Evolutionary conservation across 768 basidiomycete genomes (phyloP).

Genomic region (Tulasnella calospora): DNA sequence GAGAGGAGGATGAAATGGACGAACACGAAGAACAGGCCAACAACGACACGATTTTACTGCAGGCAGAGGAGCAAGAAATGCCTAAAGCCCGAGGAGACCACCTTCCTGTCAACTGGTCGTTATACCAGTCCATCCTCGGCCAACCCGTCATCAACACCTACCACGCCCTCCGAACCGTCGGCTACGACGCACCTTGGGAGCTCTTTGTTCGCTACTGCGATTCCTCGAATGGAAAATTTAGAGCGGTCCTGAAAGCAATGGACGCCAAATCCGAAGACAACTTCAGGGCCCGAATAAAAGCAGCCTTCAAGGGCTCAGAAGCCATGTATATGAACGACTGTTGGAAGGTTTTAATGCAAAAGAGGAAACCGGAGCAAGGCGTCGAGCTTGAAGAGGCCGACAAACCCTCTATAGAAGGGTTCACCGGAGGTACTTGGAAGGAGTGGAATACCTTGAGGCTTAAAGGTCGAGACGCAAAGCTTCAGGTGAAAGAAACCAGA

Average conservation of each 20-base stretch:
- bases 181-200: slow-evolving; percentile 14
- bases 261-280: neutral
- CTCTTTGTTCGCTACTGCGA: neutral
- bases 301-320: neutral
- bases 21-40: neutral
- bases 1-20: neutral
- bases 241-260: neutral
- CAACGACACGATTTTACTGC: neutral
- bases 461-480: neutral
- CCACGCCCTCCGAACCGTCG: neutral
- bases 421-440: neutral
- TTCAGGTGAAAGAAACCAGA: neutral
- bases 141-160: slow-evolving; percentile 4
- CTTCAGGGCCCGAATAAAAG: neutral
- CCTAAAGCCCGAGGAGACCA: neutral
- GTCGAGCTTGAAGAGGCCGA: neutral
- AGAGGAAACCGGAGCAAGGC: neutral
- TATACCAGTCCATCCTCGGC: neutral
- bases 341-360: neutral
- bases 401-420: neutral
- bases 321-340: neutral
- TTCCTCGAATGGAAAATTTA: neutral
- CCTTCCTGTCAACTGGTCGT: neutral
- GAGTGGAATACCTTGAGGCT: neutral
- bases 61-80: neutral